Evolutionary conservation across 2,329 filamentous ascomycete genomes (phyloP), one percentile per base, ranked within the genome.

Genomic region (Alternaria viburni): DNA sequence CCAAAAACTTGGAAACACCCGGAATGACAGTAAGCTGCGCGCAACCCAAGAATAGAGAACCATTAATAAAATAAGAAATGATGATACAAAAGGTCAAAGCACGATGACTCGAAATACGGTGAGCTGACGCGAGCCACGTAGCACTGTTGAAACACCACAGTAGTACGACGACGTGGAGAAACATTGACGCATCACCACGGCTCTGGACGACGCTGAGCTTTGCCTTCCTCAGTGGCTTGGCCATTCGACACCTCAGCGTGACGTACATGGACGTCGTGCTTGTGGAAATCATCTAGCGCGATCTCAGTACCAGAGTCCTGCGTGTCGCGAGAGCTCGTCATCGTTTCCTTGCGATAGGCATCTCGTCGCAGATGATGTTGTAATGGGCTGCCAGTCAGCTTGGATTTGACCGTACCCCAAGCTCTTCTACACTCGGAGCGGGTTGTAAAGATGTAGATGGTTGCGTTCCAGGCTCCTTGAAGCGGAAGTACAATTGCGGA

Each of bases 381-480:
- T 5, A 50, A 25, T 50, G 46, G 26, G 26, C 49, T 54, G 21
- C 67, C 65, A 9, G 41, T 64, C n/a, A 73, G 2, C 30, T 56
- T 65, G 5, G 54, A 45, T 43, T 69, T 32, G 3, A 62, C 25
- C 25, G 63, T 59, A 13, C 50, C 52, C 10, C 64, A 64, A 6
- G 72, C 73, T 15, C 70, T 68, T 30, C 67, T 73, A 43, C 71
- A 76, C 44, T 78, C 77, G 0, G 64, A 43, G 65, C 74, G 75
- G 0, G 74, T 74, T 0, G 75, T 76, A 17, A 71, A 75, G 6
- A 88, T 80, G 79, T 96, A 96, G 69, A 96, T 93, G 61, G 91
- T 78, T 17, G 89, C 87, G 76, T 96, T 96, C 92, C 92, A 96
- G 72, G 94, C 91, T 0, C 93, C 93, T 75, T 96, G 93, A 0